Base-by-base conservation (phyloP, 257 asterid species). In the Jacaranda copaia region DNA sequence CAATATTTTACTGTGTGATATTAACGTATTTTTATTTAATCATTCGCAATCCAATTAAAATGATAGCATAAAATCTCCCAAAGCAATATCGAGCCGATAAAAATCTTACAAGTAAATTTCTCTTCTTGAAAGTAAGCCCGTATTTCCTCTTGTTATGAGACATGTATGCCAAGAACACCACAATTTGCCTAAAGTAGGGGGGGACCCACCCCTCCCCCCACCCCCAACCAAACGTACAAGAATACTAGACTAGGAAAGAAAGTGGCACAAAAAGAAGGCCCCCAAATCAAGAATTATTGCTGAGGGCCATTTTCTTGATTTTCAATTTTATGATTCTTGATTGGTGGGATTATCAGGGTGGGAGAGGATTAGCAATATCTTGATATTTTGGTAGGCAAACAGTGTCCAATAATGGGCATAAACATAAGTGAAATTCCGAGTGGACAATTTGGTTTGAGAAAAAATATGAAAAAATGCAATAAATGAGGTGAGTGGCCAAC, bases 401-500 rank as follows among this genome's bases (percentile, higher is more conserved):
- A 59, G 19, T 75, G 62, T 62, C 15, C 52, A 53, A 25, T n/a
- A 61, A 46, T 69, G 77, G 70, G 38, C 49, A 46, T 39, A 59
- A 35, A 68, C 43, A 5, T 56, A 35, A 72, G 76, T 77, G 82
- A 63, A 62, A 82, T 19, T 70, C 64, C 25, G 83, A 82, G 76
- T 82, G 79, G 72, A 77, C 81, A 67, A 35, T 68, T 46, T 39
- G 48, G 8, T 42, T 42, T 42, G 56, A 43, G 8, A 57, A 45
- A 3, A 59, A 59, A 42, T 8, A 58, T 25, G 40, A 36, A 35
- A 25, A 55, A 63, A 39, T 15, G 64, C 6, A 42, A 67, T 20
- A 4, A 32, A 56, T 63, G 14, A 45, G 1, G 61, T 57, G 52
- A 63, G 86, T 82, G 86, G 86, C 82, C 76, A 82, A 75, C 83